phyloP scores from a whole-genome alignment of 2,329 filamentous ascomycete genomes.

The Balansia obtecta region DNA sequence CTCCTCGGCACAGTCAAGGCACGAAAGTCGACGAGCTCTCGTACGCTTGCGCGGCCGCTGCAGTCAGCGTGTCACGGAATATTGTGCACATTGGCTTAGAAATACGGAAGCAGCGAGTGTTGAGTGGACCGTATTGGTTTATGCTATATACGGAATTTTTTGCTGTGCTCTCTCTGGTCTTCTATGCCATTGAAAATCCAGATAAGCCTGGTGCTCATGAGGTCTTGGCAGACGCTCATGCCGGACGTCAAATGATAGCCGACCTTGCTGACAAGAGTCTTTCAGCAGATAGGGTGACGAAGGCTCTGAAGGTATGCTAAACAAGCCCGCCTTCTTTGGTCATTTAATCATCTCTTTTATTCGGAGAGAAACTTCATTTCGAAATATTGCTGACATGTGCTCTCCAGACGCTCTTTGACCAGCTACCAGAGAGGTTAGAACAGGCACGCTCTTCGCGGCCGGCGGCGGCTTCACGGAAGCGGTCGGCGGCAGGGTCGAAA shows the following conservation, averaged over 20 bases:
- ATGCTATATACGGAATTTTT: constrained; percentile 78
- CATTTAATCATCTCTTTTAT: no score
- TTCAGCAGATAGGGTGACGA: constrained; percentile 77
- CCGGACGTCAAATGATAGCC: constrained; percentile 72
- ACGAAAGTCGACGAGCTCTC: constrained; percentile 60
- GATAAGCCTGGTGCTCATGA: constrained; percentile 63
- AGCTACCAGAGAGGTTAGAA: constrained; percentile 62
- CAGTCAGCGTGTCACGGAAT: constrained; percentile 52
- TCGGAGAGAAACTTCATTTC: no score
- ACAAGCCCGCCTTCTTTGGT: not conserved
- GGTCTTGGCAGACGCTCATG: constrained; percentile 71
- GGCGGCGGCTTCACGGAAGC: constrained; percentile 37
- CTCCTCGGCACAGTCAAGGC: constrained; percentile 43
- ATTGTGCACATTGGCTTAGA: constrained; percentile 71
- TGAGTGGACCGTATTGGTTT: constrained; percentile 82
- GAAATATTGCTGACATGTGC: constrained; percentile 3
- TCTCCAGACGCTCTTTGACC: constrained; percentile 63
- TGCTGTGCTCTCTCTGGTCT: constrained; percentile 65
- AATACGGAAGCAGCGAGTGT: constrained; percentile 59
- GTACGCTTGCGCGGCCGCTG: constrained; percentile 57
- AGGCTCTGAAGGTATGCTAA: constrained; percentile 56
- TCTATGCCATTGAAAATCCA: constrained; percentile 70
- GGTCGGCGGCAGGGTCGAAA: constrained; percentile 34
- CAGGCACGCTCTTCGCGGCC: constrained; percentile 25
- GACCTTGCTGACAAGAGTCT: constrained; percentile 72